phyloP scores from a whole-genome alignment of 495 filamentous ascomycete genomes.

The Penicillium roqueforti region DNA sequence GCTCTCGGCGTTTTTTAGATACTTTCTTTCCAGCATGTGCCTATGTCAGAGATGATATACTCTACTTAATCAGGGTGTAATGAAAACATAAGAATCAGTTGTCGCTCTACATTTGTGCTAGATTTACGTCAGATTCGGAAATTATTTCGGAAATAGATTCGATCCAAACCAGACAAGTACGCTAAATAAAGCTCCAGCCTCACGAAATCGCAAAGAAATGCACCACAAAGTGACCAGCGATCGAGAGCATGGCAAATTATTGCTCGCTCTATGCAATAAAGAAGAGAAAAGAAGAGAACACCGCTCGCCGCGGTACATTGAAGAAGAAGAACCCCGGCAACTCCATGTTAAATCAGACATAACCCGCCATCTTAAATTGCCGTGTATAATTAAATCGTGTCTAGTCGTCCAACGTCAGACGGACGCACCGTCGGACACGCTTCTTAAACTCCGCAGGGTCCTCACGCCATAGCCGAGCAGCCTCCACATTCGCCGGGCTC shows the following conservation, averaged over 20 bases:
- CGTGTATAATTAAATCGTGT: constrained; percentile 9
- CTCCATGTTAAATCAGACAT: constrained; percentile 1
- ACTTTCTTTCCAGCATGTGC: neutral
- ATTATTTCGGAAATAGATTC: neutral
- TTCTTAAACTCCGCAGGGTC: constrained; percentile 78
- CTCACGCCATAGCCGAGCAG: constrained; percentile 80
- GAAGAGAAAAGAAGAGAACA: neutral
- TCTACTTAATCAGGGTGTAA: neutral
- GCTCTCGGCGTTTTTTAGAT: neutral
- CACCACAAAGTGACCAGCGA: constrained; percentile 3
- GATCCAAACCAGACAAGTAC: neutral
- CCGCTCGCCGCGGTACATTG: neutral
- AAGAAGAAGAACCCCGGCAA: neutral
- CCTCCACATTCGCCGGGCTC: constrained; percentile 92
- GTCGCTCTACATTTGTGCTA: neutral
- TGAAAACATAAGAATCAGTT: neutral
- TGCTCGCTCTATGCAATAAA: constrained; percentile 5
- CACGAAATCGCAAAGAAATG: constrained; percentile 10
- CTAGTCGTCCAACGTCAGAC: constrained; percentile 78
- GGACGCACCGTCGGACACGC: constrained; percentile 69
- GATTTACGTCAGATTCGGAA: neutral
- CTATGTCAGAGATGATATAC: neutral
- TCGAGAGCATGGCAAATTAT: constrained; percentile 1
- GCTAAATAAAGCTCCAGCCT: constrained; percentile 1
- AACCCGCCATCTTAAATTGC: neutral